These are phyloP conservation scores for Triglochin maritima DNA, from an alignment of 106 monocot species.

Conservation along the genomic window DNA sequence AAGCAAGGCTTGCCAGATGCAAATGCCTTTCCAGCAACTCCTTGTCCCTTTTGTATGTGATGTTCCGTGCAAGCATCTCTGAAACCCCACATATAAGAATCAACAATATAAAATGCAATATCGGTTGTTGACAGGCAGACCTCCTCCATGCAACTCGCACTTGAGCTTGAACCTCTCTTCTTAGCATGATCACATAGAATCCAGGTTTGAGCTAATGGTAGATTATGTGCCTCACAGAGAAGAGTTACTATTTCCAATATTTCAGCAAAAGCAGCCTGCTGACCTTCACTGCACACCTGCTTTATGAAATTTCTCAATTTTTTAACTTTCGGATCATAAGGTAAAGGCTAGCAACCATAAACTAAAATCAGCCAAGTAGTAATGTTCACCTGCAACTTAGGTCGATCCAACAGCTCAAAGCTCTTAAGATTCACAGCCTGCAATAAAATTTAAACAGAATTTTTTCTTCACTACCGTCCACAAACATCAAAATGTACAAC, in stretches of 20 bases:
- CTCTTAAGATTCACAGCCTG: slow-evolving; percentile 85
- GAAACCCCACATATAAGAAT: slow-evolving; percentile 71
- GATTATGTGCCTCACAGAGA: slow-evolving; percentile 55
- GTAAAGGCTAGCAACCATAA: background rate
- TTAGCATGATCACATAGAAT: slow-evolving; percentile 52
- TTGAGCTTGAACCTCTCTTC: slow-evolving; percentile 53
- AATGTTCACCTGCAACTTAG: slow-evolving; percentile 41
- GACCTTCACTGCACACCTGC: slow-evolving; percentile 56
- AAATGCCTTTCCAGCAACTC: slow-evolving; percentile 68
- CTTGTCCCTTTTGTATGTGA: slow-evolving; percentile 78
- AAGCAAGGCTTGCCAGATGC: slow-evolving; percentile 32
- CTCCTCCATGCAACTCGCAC: slow-evolving; percentile 54
- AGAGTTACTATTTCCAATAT: slow-evolving; percentile 55
- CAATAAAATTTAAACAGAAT: slow-evolving; percentile 12
- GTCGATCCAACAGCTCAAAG: slow-evolving; percentile 46
- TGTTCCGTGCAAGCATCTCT: slow-evolving; percentile 83
- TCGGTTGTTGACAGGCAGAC: slow-evolving; percentile 80
- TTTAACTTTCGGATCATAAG: background rate
- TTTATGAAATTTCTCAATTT: slow-evolving; percentile 4
- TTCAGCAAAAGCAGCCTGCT: slow-evolving; percentile 63
- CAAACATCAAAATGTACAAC: background rate
- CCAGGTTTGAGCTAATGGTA: slow-evolving; percentile 91
- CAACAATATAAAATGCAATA: slow-evolving; percentile 59
- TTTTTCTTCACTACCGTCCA: background rate
- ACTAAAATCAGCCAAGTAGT: background rate